Base-by-base conservation (phyloP, 129 eudicot genomes). In the Lonicera japonica region DNA sequence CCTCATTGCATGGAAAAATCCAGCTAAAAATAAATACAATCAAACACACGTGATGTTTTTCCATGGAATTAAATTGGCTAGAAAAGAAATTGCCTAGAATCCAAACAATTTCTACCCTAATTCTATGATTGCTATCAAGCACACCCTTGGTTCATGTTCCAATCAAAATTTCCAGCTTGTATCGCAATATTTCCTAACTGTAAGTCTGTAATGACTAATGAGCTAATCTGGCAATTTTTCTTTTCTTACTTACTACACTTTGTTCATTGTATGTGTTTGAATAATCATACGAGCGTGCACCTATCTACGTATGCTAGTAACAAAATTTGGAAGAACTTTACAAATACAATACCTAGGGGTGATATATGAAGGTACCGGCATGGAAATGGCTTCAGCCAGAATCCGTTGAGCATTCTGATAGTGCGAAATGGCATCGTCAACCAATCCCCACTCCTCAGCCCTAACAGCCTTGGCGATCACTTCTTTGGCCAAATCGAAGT, bases 371-470 rank as follows among this genome's bases (percentile, higher is more conserved):
- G 99, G 99, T 4, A 86, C 89, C 1, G 96, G 95, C 11, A 89
- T 88, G 11, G 87, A 70, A 71, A 75, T 66, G 18, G 89, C 99
- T 77, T 94, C 99, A 9, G 50, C 58, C 23, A 94, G 70, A 1
- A 94, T 88, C 2, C 83, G 76, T 54, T 79, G 85, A 16, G 99
- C 94, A 11, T 70, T 77, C 56, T 77, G 88, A 36, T 94, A 94
- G 65, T 81, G 88, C 12, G 60, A 51, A 40, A 88, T 57, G 23
- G 96, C 99, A 61, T 88, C 99, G 57, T 85, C 87, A 25, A 64
- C 53, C 52, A 94, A 73, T 0, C 99, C 99, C 96, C 99, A 94
- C 64, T 94, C 99, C 66, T 94, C 99, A 21, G 95, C 87, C 75
- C 96, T 84, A 70, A 94, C 92, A 29, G 96, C 96, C 71, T 85